phyloP scores from a whole-genome alignment of 176 grass and related monocot genomes.

The Stipa capillata region DNA sequence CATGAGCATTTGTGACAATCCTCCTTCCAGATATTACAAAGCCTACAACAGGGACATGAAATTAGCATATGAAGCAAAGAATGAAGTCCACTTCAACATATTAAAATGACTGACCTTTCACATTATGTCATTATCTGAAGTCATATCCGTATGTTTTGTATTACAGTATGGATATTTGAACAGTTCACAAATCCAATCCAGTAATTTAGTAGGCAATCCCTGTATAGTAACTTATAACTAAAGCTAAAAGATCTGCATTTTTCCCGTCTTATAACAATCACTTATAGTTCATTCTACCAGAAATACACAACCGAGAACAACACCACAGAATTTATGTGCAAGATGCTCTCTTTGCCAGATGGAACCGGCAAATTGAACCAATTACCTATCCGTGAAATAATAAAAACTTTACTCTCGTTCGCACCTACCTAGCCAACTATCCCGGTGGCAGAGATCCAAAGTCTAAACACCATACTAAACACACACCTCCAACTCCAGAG shows the following conservation, averaged over 20 bases:
- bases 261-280: not conserved
- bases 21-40: constrained; percentile 72
- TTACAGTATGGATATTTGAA: not conserved
- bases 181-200: not conserved
- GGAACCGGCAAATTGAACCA: not conserved
- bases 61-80: constrained; percentile 13
- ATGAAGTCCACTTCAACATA: not conserved
- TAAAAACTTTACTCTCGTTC: not conserved
- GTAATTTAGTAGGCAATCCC: not conserved
- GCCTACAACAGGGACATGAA: constrained; percentile 39
- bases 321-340: not conserved
- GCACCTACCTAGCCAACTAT: not conserved
- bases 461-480: too few species aligned
- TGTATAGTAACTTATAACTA: not conserved
- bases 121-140: not conserved
- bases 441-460: constrained; percentile 6
- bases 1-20: constrained; percentile 92
- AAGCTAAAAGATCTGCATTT: not conserved
- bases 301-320: not conserved
- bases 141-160: not conserved
- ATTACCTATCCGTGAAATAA: not conserved
- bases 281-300: not conserved
- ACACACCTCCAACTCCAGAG: not conserved
- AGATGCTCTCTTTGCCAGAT: not conserved
- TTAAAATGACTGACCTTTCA: not conserved